Evolutionary conservation across 768 basidiomycete genomes (phyloP), one percentile per base, ranked within the genome.

Genomic region (Suillus luteus): DNA sequence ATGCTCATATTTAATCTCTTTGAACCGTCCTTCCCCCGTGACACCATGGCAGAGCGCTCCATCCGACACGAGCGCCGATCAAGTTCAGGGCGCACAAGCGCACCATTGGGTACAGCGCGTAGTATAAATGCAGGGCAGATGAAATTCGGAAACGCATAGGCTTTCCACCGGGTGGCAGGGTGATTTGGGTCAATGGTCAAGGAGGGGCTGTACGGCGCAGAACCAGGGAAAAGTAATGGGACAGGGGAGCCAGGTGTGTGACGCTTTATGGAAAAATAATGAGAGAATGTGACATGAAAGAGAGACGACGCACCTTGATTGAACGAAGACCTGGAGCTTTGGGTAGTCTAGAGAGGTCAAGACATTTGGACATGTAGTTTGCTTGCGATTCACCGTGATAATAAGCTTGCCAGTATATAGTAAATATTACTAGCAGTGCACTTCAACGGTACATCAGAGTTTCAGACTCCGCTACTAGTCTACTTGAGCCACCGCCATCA

Each of bases 311-410:
- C 38, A 58, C 55, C 17, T 58, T 58, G 24, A 58, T 40, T 19
- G 55, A 58, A 40, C 24, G 55, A 19, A 58, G 5, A 27, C 49
- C 65, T 54, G 43, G 49, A 33, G 66, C 64, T 40, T 65, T 66
- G 11, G 66, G 64, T 8, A 65, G 62, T 44, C 65, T 64, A 19
- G 65, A 66, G 9, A 66, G 58, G 40, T 66, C 64, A 60, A 64
- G 65, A 55, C 59, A 64, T 66, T 58, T 46, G 8, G 48, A 35
- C 65, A 66, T 66, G 57, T 44, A 44, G 38, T 48, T 64, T 31
- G n/a, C 54, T 49, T 22, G 48, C 22, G 8, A 24, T 49, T 49
- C 38, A 15, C 38, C 38, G 14, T 40, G 14, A 40, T 5, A 40
- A 9, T 40, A 5, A 40, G 38, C 5, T 31, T 31, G 31, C 31